Percentiles rank a stretch among this genome's conserved stretches.
phyloP scores from a whole-genome alignment of 192 early-diverging fungal species.

The Rhizoclosmatium sp. region DNA sequence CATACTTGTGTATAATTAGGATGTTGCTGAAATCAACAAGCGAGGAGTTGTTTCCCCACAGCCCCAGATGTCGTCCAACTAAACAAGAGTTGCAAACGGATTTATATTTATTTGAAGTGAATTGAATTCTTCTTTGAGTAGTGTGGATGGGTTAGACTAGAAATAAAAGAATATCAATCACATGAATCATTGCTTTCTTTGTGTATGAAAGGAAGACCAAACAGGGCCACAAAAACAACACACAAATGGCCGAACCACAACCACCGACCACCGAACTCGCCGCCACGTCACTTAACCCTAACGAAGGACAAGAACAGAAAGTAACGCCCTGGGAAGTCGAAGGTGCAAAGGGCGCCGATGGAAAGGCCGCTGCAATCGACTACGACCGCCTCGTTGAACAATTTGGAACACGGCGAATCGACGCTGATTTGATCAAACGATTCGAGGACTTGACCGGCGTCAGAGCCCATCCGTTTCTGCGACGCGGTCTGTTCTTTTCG shows the following conservation, averaged over 20 bases:
- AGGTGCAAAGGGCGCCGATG: slow-evolving; percentile 84
- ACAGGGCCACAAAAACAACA: neutral
- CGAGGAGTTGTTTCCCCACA: no score
- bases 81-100: no score
- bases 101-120: no score
- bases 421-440: slow-evolving; percentile 76
- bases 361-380: slow-evolving; percentile 86
- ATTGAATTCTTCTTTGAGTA: no score
- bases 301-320: slow-evolving; percentile 47
- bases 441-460: slow-evolving; percentile 86
- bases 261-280: neutral
- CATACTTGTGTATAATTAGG: no score
- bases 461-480: slow-evolving; percentile 80
- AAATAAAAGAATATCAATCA: no score
- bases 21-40: no score
- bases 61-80: no score
- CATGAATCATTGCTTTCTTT: no score
- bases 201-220: no score
- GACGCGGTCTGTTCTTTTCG: slow-evolving; percentile 94
- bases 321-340: slow-evolving; percentile 95
- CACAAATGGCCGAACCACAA: neutral
- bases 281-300: neutral
- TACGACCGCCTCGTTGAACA: slow-evolving; percentile 88
- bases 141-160: no score
- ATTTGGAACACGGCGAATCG: slow-evolving; percentile 88